Evolutionary conservation across 805 yeast genomes (phyloP).

Genomic region (Monosporozyma servazzii): DNA sequence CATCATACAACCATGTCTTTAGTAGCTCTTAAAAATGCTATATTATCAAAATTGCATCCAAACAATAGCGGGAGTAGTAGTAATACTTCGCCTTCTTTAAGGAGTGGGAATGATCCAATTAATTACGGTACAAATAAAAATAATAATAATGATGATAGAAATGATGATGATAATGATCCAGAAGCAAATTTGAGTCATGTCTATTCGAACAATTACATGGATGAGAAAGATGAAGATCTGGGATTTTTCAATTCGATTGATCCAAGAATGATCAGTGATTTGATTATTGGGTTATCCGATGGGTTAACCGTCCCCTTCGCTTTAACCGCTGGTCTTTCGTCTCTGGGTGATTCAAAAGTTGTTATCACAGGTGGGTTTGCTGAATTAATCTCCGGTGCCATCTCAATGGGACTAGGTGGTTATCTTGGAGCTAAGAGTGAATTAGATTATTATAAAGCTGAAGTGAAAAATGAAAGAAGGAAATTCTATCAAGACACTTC

Average conservation of each 20-base stretch:
- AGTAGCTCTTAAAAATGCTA: conserved; percentile 26
- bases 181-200: conserved; percentile 7
- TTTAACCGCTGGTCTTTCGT: conserved; percentile 87
- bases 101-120: background rate
- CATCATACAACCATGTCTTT: conserved; percentile 22
- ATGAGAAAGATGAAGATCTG: conserved; percentile 1
- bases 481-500: conserved; percentile 58
- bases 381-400: conserved; percentile 92
- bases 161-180: conserved; percentile 9
- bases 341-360: conserved; percentile 78
- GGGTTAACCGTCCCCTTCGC: conserved; percentile 99
- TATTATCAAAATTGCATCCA: conserved; percentile 11
- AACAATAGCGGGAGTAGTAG: background rate
- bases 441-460: conserved; percentile 60
- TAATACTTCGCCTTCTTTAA: conserved; percentile 5
- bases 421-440: conserved; percentile 91
- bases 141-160: conserved; percentile 5
- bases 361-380: conserved; percentile 98
- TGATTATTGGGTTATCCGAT: conserved; percentile 88
- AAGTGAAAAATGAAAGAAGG: conserved; percentile 62
- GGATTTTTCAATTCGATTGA: conserved; percentile 35
- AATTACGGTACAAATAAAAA: conserved; percentile 11
- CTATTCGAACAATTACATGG: background rate
- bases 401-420: conserved; percentile 97
- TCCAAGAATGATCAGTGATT: conserved; percentile 90